Conservation (phyloP, 495 filamentous ascomycete genomes). For the Xanthoparmelia taractica region DNA sequence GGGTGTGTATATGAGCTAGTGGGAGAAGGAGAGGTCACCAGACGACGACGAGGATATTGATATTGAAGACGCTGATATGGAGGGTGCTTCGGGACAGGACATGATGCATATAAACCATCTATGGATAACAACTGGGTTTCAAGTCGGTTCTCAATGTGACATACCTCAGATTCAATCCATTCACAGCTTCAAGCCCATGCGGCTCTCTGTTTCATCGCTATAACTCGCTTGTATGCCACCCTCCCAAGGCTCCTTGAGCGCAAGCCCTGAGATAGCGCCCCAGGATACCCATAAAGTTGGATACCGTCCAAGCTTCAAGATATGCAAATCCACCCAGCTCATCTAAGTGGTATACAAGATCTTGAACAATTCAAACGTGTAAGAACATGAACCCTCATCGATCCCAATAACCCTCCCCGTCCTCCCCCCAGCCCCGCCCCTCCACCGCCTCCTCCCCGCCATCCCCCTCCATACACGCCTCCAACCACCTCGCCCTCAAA, state of each 20-base stretch:
- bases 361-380: background rate
- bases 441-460: background rate
- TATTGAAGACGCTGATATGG: too few relatives aligned
- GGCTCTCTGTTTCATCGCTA: too few relatives aligned
- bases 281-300: background rate
- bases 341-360: background rate
- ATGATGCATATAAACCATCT: too few relatives aligned
- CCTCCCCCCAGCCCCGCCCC: background rate
- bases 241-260: background rate
- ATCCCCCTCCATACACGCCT: conserved; percentile 11
- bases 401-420: background rate
- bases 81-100: too few relatives aligned
- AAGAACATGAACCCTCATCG: background rate
- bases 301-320: background rate
- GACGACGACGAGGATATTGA: too few relatives aligned
- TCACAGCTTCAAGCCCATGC: too few relatives aligned
- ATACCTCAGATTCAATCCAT: too few relatives aligned
- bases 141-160: too few relatives aligned
- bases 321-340: background rate
- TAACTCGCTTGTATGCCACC: too few relatives aligned
- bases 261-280: background rate
- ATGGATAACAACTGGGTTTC: too few relatives aligned
- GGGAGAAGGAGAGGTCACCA: too few relatives aligned
- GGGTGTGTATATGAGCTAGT: too few relatives aligned
- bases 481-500: conserved; percentile 17